Percentiles rank a stretch among this genome's conserved stretches.
Conservation (phyloP, 768 basidiomycete genomes). For the Phlegmacium glaucopus region DNA sequence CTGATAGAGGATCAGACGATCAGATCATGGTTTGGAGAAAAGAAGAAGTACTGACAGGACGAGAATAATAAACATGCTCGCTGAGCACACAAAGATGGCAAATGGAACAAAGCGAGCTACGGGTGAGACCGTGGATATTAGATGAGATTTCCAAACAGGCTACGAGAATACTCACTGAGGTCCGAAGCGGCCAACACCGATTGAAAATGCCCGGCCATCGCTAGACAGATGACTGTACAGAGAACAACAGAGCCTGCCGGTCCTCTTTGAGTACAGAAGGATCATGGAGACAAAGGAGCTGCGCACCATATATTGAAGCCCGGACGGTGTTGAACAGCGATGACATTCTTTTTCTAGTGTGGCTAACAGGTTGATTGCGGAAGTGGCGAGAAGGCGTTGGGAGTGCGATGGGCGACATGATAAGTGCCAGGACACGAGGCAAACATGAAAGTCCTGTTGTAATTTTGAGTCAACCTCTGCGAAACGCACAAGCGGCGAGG, state of each 20-base stretch:
- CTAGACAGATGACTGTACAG: constrained; percentile 78
- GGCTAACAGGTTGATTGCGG: constrained; percentile 19
- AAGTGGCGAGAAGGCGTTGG: constrained; percentile 23
- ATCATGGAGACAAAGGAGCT: constrained; percentile 6
- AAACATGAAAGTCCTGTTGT: constrained; percentile 24
- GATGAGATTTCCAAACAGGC: background rate
- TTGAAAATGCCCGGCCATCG: constrained; percentile 78
- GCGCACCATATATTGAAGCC: constrained; percentile 63
- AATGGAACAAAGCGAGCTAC: constrained; percentile 85
- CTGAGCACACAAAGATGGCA: constrained; percentile 75
- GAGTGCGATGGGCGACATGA: constrained; percentile 36
- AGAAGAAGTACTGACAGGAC: constrained; percentile 49
- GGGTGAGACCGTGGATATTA: constrained; percentile 5
- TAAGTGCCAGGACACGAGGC: constrained; percentile 44
- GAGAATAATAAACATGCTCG: constrained; percentile 64
- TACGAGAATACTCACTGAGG: constrained; percentile 55
- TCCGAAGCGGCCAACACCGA: constrained; percentile 68
- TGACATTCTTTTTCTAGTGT: constrained; percentile 48
- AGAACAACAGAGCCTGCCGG: constrained; percentile 57
- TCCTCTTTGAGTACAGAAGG: constrained; percentile 1
- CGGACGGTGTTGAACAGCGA: constrained; percentile 70
- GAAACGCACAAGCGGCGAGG: constrained; percentile 22
- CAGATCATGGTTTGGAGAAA: background rate
- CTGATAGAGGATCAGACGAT: background rate
- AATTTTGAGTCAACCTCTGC: background rate